Conservation (phyloP, 768 basidiomycete species). For the Mycena galopus region DNA sequence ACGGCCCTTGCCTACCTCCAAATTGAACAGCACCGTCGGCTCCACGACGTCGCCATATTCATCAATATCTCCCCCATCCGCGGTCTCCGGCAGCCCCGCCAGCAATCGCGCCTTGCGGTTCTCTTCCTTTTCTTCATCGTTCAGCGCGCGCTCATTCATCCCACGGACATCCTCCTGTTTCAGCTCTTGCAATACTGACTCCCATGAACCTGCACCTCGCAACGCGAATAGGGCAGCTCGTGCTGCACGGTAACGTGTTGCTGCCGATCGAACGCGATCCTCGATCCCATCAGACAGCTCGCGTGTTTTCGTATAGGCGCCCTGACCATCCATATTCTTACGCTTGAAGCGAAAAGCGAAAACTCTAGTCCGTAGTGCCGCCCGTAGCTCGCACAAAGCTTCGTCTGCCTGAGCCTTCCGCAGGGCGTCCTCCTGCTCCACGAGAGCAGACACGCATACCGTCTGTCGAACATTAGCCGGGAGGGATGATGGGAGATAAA, state of each 20-base stretch:
- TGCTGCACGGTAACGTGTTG: slow-evolving; percentile 15
- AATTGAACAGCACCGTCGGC: too few species aligned
- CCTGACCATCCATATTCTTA: slow-evolving; percentile 31
- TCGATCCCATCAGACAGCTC: slow-evolving; percentile 33
- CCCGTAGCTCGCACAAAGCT: slow-evolving; percentile 33
- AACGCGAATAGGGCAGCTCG: slow-evolving; percentile 21
- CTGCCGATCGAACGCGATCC: neutral
- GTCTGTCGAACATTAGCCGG: neutral
- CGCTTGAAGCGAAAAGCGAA: slow-evolving; percentile 36
- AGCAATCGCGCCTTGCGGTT: too few species aligned
- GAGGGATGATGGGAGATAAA: slow-evolving; percentile 40
- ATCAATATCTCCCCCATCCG: too few species aligned
- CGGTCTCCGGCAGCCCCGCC: too few species aligned
- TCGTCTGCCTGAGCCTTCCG: slow-evolving; percentile 36
- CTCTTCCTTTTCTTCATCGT: too few species aligned
- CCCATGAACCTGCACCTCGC: slow-evolving; percentile 30
- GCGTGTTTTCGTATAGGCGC: slow-evolving; percentile 32
- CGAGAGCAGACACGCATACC: slow-evolving; percentile 29
- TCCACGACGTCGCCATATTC: too few species aligned
- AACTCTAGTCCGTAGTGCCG: slow-evolving; percentile 30
- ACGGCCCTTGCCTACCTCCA: too few species aligned
- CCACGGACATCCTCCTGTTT: slow-evolving; percentile 28
- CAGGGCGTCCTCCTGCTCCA: slow-evolving; percentile 36
- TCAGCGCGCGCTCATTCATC: slow-evolving; percentile 19
- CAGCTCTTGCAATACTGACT: slow-evolving; percentile 13